phyloP scores from a whole-genome alignment of 2,329 filamentous ascomycete species.

The Xylariales sp. region DNA sequence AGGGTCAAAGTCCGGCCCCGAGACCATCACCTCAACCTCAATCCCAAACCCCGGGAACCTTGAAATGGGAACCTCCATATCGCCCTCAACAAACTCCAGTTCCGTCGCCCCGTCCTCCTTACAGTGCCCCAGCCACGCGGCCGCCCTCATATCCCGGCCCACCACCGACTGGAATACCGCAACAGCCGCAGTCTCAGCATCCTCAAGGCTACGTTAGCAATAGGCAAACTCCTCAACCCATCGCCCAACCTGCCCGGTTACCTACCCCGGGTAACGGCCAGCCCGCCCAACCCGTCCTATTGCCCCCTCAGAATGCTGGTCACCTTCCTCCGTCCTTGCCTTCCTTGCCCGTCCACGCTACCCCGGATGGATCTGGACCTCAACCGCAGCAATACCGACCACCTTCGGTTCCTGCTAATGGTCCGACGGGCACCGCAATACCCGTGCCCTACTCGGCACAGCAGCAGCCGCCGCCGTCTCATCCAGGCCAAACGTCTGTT shows the following conservation, averaged over 20 bases:
- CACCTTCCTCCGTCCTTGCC: slow-evolving; percentile 26
- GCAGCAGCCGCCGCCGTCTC: slow-evolving; percentile 13
- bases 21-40: slow-evolving; percentile 18
- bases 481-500: slow-evolving; percentile 15
- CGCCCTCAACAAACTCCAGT: slow-evolving; percentile 28
- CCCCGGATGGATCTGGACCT: slow-evolving; percentile 25
- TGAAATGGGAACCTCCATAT: slow-evolving; percentile 39
- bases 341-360: slow-evolving; percentile 23
- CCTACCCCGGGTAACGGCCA: slow-evolving; percentile 26
- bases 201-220: slow-evolving; percentile 18
- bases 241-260: slow-evolving; percentile 28
- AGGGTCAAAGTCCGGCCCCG: slow-evolving; percentile 25
- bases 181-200: slow-evolving; percentile 17
- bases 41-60: slow-evolving; percentile 24
- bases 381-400: slow-evolving; percentile 17
- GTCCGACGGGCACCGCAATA: slow-evolving; percentile 13
- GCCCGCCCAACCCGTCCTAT: slow-evolving; percentile 22
- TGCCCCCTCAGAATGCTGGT: slow-evolving; percentile 25
- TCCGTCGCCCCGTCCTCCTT: slow-evolving; percentile 25
- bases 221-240: slow-evolving; percentile 20
- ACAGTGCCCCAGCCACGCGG: slow-evolving; percentile 20
- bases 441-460: slow-evolving; percentile 15
- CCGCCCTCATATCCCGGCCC: slow-evolving; percentile 23
- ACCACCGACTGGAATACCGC: slow-evolving; percentile 9
- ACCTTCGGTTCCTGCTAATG: slow-evolving; percentile 11